Evolutionary conservation across 768 basidiomycete species (phyloP), one percentile per base, ranked within the genome.

Genomic region (Lentinula raphanica): DNA sequence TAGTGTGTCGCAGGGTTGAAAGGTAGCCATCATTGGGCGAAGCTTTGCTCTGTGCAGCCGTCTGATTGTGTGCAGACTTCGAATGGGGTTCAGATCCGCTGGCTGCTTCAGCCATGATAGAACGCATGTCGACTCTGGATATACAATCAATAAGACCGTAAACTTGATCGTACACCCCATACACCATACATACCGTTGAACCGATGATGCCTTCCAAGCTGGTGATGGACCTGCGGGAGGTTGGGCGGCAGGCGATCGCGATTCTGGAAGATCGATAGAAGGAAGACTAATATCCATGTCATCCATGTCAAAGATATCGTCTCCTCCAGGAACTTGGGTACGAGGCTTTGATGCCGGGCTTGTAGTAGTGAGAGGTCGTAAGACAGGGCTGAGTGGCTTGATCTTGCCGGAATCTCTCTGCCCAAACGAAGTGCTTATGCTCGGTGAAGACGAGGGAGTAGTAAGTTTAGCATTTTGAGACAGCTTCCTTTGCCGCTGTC

Each of bases 261-360:
- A 17, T 40, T 59, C 49, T 19, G 17, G 17, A 9, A 32, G 28
- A 45, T 46, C 32, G 27, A 36, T 36, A 11, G 44, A 49, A 17
- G 56, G 23, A 6, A 70, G 70, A 1, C 72, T 66, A 8, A 65
- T 62, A n/a, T 84, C 85, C 3, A 78, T 71, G 50, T 90, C 90
- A 65, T 95, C 94, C 92, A 95, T 94, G 6, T 75, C 67, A 65
- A 96, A 94, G 29, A 94, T 77, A 51, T 91, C 93, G 58, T 92
- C 80, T 39, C 58, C 45, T 23, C 36, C 35, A 31, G 15, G 45
- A 13, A 32, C 48, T 3, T 50, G 13, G 54, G 66, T 59, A 62
- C 64, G 62, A 36, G 58, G 38, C 21, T 38, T 48, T 6, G 21
- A 23, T 15, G 49, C 31, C 28, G 59, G 48, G 19, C 40, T 60